Conservation (phyloP, 352 stramenopile genomes). For the Globisporangium camurandrum region DNA sequence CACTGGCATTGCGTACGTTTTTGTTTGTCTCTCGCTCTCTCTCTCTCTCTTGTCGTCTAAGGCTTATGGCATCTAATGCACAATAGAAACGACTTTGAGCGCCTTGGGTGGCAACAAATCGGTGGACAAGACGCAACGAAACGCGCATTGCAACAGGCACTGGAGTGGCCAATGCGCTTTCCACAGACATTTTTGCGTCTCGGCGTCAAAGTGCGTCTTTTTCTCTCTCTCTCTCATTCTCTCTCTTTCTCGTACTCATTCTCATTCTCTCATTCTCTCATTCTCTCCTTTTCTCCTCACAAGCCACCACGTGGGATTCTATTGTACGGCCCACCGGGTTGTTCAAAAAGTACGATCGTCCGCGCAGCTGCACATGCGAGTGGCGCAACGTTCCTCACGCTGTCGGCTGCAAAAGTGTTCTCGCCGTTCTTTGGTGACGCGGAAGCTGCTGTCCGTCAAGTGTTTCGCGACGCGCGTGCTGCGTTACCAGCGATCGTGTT, state of each 20-base stretch:
- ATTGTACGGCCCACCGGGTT: slow-evolving; percentile 87
- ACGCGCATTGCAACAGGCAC: slow-evolving; percentile 65
- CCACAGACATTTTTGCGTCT: slow-evolving; percentile 64
- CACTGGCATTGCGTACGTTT: slow-evolving; percentile 43
- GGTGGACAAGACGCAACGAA: slow-evolving; percentile 68
- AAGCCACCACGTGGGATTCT: slow-evolving; percentile 70
- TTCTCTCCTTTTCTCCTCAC: background rate
- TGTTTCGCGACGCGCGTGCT: slow-evolving; percentile 69
- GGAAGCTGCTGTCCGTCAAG: slow-evolving; percentile 71
- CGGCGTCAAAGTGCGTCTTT: slow-evolving; percentile 32
- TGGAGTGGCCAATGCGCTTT: slow-evolving; percentile 87
- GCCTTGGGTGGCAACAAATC: slow-evolving; percentile 66
- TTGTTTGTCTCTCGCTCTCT: background rate
- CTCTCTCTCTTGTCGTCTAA: background rate
- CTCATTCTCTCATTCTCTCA: background rate
- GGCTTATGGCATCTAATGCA: no score
- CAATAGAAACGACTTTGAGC: slow-evolving; percentile 50
- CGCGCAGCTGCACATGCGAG: slow-evolving; percentile 69
- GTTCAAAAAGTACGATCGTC: slow-evolving; percentile 88
- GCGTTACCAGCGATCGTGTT: slow-evolving; percentile 89
- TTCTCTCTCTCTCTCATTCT: background rate
- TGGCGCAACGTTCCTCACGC: slow-evolving; percentile 77
- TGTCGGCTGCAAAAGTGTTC: slow-evolving; percentile 85
- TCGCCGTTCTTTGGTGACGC: slow-evolving; percentile 87
- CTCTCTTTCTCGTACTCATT: background rate